phyloP scores from a whole-genome alignment of 192 early-diverging fungal genomes.

The Gigaspora rosea region DNA sequence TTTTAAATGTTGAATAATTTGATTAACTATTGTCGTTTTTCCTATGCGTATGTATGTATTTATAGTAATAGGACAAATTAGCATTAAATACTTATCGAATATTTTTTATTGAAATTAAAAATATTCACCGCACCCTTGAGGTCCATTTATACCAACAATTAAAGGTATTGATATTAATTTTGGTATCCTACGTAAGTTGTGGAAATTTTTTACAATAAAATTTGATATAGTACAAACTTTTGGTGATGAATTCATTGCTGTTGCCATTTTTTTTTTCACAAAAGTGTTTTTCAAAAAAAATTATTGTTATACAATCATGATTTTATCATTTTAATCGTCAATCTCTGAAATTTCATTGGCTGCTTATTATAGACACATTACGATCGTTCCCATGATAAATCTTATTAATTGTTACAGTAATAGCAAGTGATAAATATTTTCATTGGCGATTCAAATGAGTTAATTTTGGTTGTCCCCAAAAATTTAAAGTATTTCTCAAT shows the following conservation, averaged over 20 bases:
- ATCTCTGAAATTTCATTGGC: too few species aligned
- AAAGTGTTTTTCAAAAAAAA: too few species aligned
- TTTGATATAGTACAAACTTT: background rate
- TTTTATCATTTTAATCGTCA: too few species aligned
- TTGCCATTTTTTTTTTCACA: background rate
- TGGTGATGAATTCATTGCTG: background rate
- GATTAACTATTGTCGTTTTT: constrained; percentile 3
- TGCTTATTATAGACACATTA: too few species aligned
- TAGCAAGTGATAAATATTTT: too few species aligned
- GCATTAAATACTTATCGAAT: constrained; percentile 7
- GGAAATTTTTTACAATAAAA: constrained; percentile 7
- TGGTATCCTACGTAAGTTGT: background rate
- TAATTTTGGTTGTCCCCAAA: too few species aligned
- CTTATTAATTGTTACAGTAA: too few species aligned
- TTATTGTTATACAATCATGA: too few species aligned
- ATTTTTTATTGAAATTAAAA: constrained; percentile 22
- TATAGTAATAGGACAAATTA: background rate
- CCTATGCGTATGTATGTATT: constrained; percentile 24
- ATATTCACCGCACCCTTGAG: constrained; percentile 75
- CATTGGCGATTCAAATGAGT: too few species aligned
- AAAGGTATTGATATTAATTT: constrained; percentile 42
- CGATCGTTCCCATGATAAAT: too few species aligned
- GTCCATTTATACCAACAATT: constrained; percentile 76
- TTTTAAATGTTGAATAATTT: constrained; percentile 49
- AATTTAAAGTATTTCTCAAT: too few species aligned